Base-by-base conservation (phyloP, 2,329 filamentous ascomycete species). In the Coleophoma eucalyptorum region DNA sequence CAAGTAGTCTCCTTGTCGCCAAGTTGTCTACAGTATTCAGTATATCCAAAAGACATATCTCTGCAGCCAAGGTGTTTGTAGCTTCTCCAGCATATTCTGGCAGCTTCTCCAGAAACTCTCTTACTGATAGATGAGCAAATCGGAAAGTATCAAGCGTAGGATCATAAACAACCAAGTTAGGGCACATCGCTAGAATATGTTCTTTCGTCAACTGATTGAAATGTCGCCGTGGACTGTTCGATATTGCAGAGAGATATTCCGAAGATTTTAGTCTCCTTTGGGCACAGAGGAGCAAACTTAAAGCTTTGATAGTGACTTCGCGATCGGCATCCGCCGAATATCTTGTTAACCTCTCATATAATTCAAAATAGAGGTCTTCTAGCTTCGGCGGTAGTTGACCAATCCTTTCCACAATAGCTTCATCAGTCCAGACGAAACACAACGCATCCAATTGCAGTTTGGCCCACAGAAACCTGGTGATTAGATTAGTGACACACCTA, bases 41-140 rank as follows among this genome's bases (percentile, higher is more conserved):
- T 32, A 49, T 8, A 8, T 49, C 40, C 31, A 43, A 43, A 16
- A 51, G 12, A 26, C 35, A 53, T 31, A 7, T 61, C 35, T 54
- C 47, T 16, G 37, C 20, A 35, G 42, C 44, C 16, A 54, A 21
- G 12, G 21, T 11, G 20, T 54, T 44, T 41, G 31, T 51, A 4
- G 10, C 18, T 13, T 6, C 26, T 15, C 10, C 16, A 16, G 19
- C 32, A 46, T 40, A 55, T 33, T 54, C 49, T 31, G 16, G 15
- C 35, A n/a, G 16, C 7, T 35, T 44, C 38, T 54, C 43, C 8
- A 56, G n/a, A 46, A 47, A 56, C 46, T 56, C 54, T 47, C 49
- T 40, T 13, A 56, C 52, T 10, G 50, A 56, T 31, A 54, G 32
- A 44, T 56, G 52, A 7, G 54, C 44, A 41, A 56, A 54, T 38